phyloP scores from a whole-genome alignment of 2,329 filamentous ascomycete genomes.

The Alternaria conjuncta region DNA sequence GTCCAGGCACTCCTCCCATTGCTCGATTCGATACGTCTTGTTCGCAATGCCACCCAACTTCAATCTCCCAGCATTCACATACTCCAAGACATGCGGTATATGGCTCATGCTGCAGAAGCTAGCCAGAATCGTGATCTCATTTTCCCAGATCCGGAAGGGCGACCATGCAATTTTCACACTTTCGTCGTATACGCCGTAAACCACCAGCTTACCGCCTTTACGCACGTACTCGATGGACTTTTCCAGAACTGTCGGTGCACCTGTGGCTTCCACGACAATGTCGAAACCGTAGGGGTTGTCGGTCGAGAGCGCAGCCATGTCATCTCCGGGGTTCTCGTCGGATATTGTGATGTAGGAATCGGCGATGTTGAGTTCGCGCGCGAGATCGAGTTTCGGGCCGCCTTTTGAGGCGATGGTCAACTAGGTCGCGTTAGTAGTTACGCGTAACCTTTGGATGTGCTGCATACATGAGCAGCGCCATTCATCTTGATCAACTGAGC shows the following conservation, averaged over 20 bases:
- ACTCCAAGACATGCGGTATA: slow-evolving; percentile 36
- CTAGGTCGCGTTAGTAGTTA: slow-evolving; percentile 7
- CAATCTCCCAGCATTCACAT: slow-evolving; percentile 65
- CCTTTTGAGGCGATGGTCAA: slow-evolving; percentile 71
- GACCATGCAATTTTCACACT: slow-evolving; percentile 70
- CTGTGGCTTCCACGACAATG: slow-evolving; percentile 74
- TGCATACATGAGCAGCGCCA: slow-evolving; percentile 66
- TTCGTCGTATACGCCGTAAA: slow-evolving; percentile 73
- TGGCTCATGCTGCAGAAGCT: slow-evolving; percentile 70
- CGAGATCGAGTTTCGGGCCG: slow-evolving; percentile 74
- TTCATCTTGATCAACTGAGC: slow-evolving; percentile 69
- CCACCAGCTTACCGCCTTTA: slow-evolving; percentile 73
- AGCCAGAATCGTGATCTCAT: slow-evolving; percentile 75
- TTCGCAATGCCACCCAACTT: slow-evolving; percentile 73
- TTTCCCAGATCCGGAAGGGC: slow-evolving; percentile 71
- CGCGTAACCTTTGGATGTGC: background rate
- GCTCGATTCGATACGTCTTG: slow-evolving; percentile 74
- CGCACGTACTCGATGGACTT: slow-evolving; percentile 74
- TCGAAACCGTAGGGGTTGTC: slow-evolving; percentile 77
- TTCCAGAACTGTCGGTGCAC: slow-evolving; percentile 71
- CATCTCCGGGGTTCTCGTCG: slow-evolving; percentile 14
- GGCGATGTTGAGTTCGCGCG: slow-evolving; percentile 56
- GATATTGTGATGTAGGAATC: slow-evolving; percentile 58
- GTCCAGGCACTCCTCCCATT: slow-evolving; percentile 73
- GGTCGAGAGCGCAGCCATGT: slow-evolving; percentile 67